phyloP scores from a whole-genome alignment of 2,329 filamentous ascomycete genomes.

The Aspergillus sojae region DNA sequence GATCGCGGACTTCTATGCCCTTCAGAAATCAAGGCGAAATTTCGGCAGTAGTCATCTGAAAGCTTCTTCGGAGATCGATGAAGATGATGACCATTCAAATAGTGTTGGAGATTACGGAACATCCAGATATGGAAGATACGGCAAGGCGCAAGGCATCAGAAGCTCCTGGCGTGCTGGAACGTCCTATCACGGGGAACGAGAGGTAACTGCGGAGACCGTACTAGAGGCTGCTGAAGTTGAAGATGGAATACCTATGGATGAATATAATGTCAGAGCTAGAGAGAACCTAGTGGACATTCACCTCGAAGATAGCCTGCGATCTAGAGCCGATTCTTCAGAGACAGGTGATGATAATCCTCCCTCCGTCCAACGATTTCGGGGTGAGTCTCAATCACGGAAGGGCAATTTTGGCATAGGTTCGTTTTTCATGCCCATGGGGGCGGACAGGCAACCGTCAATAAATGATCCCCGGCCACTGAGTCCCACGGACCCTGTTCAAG shows the following conservation, averaged over 20 bases:
- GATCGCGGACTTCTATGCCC: slow-evolving; percentile 88
- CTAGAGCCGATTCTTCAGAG: slow-evolving; percentile 43
- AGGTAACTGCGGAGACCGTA: slow-evolving; percentile 37
- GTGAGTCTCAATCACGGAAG: slow-evolving; percentile 43
- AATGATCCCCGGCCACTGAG: slow-evolving; percentile 51
- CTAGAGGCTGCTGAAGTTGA: slow-evolving; percentile 43
- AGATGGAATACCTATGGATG: slow-evolving; percentile 26
- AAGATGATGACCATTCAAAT: slow-evolving; percentile 62
- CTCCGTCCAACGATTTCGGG: slow-evolving; percentile 60
- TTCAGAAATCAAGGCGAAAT: slow-evolving; percentile 85
- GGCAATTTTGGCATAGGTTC: slow-evolving; percentile 43
- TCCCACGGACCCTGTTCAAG: slow-evolving; percentile 56
- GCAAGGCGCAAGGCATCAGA: slow-evolving; percentile 54
- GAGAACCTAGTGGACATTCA: slow-evolving; percentile 81
- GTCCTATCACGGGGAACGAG: slow-evolving; percentile 42
- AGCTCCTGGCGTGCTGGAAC: slow-evolving; percentile 60
- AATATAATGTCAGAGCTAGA: slow-evolving; percentile 60
- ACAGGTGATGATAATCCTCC: slow-evolving; percentile 51
- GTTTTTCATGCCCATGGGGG: slow-evolving; percentile 53
- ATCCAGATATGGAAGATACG: slow-evolving; percentile 40
- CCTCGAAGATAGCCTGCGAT: slow-evolving; percentile 66
- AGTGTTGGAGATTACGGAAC: slow-evolving; percentile 52
- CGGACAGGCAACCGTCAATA: slow-evolving; percentile 53
- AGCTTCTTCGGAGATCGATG: slow-evolving; percentile 82
- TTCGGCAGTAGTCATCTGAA: slow-evolving; percentile 82